A percentile compares a stretch with the other conserved stretches of the same genome.
phyloP scores from a whole-genome alignment of 306 rosid species.

The Vigna hirtella region DNA sequence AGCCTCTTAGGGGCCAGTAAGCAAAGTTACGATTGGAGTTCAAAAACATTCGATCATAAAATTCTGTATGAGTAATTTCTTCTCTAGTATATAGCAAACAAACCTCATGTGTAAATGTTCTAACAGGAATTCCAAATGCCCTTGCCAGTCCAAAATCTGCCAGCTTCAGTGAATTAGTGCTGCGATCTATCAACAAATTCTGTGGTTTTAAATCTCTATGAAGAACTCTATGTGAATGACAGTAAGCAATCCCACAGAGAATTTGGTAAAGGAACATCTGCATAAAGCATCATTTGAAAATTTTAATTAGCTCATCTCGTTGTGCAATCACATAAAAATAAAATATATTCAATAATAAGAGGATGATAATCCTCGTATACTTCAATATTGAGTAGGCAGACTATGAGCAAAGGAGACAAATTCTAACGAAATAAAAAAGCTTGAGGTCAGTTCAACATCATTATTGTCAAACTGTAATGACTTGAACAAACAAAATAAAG shows the following conservation, averaged over 20 bases:
- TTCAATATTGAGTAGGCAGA: slow-evolving; percentile 25
- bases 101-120: slow-evolving; percentile 98
- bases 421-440: slow-evolving; percentile 28
- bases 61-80: slow-evolving; percentile 15
- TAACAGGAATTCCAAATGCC: slow-evolving; percentile 98
- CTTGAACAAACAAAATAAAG: slow-evolving; percentile 22
- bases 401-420: slow-evolving; percentile 7
- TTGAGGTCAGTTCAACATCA: slow-evolving; percentile 14
- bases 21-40: slow-evolving; percentile 11
- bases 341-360: slow-evolving; percentile 24
- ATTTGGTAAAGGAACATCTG: slow-evolving; percentile 98
- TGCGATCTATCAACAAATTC: slow-evolving; percentile 90
- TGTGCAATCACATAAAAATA: slow-evolving; percentile 25
- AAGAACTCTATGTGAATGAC: slow-evolving; percentile 98
- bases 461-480: slow-evolving; percentile 28
- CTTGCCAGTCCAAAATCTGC: slow-evolving; percentile 99
- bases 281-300: slow-evolving; percentile 47
- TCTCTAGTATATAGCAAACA: slow-evolving; percentile 33
- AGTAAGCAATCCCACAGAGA: slow-evolving; percentile 99
- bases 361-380: slow-evolving; percentile 1
- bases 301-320: slow-evolving; percentile 31
- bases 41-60: slow-evolving; percentile 12
- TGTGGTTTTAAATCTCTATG: slow-evolving; percentile 97
- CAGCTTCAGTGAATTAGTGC: slow-evolving; percentile 86
- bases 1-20: slow-evolving; percentile 3